A percentile compares a stretch with the other conserved stretches of the same genome.
phyloP scores from a whole-genome alignment of 2,329 filamentous ascomycete species.

The Lachnellula occidentalis region DNA sequence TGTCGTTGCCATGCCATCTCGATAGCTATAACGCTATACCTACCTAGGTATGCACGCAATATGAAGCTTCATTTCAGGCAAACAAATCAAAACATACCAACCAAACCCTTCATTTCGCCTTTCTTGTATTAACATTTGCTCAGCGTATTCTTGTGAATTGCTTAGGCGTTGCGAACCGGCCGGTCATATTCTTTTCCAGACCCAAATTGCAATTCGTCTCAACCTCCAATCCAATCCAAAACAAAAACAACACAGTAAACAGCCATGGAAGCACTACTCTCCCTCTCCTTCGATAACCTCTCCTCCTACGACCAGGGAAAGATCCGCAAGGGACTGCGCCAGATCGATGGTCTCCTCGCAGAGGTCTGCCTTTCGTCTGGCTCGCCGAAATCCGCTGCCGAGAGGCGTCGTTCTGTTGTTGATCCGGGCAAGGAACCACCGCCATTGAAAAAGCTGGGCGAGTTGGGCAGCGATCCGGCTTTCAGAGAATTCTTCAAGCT shows the following conservation, averaged over 20 bases:
- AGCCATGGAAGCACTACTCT: conserved; percentile 83
- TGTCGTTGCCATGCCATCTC: neutral
- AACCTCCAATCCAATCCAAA: conserved; percentile 5
- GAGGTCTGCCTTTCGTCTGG: conserved; percentile 81
- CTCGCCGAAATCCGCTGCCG: conserved; percentile 73
- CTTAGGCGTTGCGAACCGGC: neutral
- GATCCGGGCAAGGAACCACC: conserved; percentile 35
- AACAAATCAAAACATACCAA: conserved; percentile 7
- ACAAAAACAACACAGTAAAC: conserved; percentile 12
- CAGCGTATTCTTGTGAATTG: conserved; percentile 12
- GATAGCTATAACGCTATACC: neutral
- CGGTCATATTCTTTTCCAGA: neutral
- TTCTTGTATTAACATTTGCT: conserved; percentile 27
- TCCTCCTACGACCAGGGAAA: conserved; percentile 51
- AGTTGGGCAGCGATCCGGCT: conserved; percentile 75
- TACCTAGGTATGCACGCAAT: neutral
- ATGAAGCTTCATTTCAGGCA: neutral
- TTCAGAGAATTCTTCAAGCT: conserved; percentile 95
- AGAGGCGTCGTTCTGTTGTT: conserved; percentile 27
- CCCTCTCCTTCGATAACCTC: conserved; percentile 92
- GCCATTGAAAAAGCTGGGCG: conserved; percentile 55
- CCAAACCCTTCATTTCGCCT: conserved; percentile 15
- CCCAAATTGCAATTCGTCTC: neutral
- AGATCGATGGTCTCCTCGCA: neutral
- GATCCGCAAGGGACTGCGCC: conserved; percentile 63